Conservation (phyloP, 2,329 filamentous ascomycete species). For the Cercospora sp. region DNA sequence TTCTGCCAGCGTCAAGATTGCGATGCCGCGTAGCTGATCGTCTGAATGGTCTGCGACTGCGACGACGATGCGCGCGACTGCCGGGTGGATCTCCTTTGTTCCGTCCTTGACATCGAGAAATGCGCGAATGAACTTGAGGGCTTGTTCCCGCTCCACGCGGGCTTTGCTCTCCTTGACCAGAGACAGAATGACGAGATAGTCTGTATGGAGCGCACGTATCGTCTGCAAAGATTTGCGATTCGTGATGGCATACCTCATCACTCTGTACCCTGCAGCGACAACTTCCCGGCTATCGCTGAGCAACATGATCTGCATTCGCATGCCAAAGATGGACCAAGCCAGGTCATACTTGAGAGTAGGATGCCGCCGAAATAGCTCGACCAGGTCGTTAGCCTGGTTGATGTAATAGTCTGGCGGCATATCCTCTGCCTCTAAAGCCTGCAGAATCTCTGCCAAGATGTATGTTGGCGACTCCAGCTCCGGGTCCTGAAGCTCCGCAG, state of each 20-base stretch:
- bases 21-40: conserved; percentile 84
- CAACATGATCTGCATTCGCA: conserved; percentile 93
- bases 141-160: conserved; percentile 95
- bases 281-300: conserved; percentile 94
- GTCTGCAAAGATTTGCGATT: conserved; percentile 85
- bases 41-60: conserved; percentile 84
- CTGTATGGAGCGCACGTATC: conserved; percentile 83
- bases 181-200: conserved; percentile 87
- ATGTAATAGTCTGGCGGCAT: conserved; percentile 96
- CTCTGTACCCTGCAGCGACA: conserved; percentile 87
- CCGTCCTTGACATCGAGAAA: conserved; percentile 96
- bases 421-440: conserved; percentile 82
- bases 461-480: conserved; percentile 85
- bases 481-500: conserved; percentile 63
- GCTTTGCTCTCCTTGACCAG: conserved; percentile 94
- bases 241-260: conserved; percentile 91
- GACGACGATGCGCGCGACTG: conserved; percentile 84
- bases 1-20: conserved; percentile 88
- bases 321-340: conserved; percentile 91
- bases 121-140: conserved; percentile 90
- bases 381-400: conserved; percentile 82
- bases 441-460: conserved; percentile 83
- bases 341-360: conserved; percentile 94
- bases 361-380: conserved; percentile 94
- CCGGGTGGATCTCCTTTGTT: conserved; percentile 79